Base-by-base conservation (phyloP, 2,329 filamentous ascomycete species). In the Sporothrix euskadiensis region DNA sequence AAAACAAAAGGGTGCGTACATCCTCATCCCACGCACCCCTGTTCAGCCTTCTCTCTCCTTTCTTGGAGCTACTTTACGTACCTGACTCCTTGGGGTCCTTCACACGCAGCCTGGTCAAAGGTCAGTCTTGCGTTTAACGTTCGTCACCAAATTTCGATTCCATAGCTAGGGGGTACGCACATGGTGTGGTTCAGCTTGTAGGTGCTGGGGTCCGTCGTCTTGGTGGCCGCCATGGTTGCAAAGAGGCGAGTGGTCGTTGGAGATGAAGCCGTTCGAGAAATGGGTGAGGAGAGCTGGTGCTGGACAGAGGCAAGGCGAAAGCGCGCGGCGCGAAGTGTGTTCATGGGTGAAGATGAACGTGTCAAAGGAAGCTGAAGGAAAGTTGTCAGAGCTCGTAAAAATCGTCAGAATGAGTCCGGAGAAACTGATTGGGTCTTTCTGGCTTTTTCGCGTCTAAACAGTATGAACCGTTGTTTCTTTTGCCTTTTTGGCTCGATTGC, bases 161-260 rank as follows among this genome's bases (percentile, higher is more conserved):
- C 26, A 30, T 22, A 6, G 2, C 32, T 7, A n/a, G 19, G 26
- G 16, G 1, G 12, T 12, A 56, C 86, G 80, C 80, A 89, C 95
- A 98, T 98, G 73, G 92, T 92, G 85, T 96, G 93, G 83, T 96
- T 95, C 81, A 91, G 86, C 82, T 96, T 93, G 84, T 98, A 98
- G 75, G 88, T 92, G 76, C 85, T 86, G 1, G 87, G 84, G 76
- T 98, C 89, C 0, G 94, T 97, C 4, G 94, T 71, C 59, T 66
- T 72, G 2, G 89, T 88, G 61, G 61, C 61, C 76, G 92, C 88
- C 89, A 89, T 89, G 77, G 83, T 84, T 78, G 84, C 56, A 41
- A 71, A 71, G 41, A 63, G 44, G 56, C 56, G 69, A 26, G 69
- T 47, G 6, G 44, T 47, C 41, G 69, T 9, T 14, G 41, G 30